Conservation (phyloP, 2,329 filamentous ascomycete species). For the Aspergillus awamori region DNA sequence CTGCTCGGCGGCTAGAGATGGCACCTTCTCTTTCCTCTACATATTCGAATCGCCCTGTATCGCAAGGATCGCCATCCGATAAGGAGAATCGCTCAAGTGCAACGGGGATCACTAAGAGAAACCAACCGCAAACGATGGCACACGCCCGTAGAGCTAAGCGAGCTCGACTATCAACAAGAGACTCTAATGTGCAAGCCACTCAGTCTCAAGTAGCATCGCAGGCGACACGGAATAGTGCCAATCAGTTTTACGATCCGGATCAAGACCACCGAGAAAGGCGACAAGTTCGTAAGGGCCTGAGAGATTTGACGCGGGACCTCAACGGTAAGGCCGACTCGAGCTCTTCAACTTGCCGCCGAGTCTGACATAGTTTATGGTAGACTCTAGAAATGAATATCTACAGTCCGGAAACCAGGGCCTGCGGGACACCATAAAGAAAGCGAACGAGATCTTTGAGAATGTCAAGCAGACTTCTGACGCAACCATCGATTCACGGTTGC, state of each 20-base stretch:
- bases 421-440: slow-evolving; percentile 65
- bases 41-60: slow-evolving; percentile 30
- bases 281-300: slow-evolving; percentile 67
- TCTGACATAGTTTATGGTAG: slow-evolving; percentile 39
- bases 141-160: slow-evolving; percentile 40
- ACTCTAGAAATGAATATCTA: slow-evolving; percentile 73
- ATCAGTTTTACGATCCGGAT: slow-evolving; percentile 74
- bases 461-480: slow-evolving; percentile 90
- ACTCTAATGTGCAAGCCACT: slow-evolving; percentile 28
- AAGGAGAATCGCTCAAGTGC: slow-evolving; percentile 50
- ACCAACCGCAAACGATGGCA: slow-evolving; percentile 42
- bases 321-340: slow-evolving; percentile 50
- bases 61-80: slow-evolving; percentile 48
- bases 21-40: slow-evolving; percentile 25
- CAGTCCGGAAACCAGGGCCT: slow-evolving; percentile 67
- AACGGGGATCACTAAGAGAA: slow-evolving; percentile 47
- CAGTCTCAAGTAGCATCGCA: slow-evolving; percentile 30
- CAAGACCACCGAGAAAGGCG: slow-evolving; percentile 76
- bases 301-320: slow-evolving; percentile 66
- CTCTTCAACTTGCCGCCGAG: background rate
- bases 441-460: slow-evolving; percentile 65
- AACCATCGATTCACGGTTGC: slow-evolving; percentile 81
- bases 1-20: slow-evolving; percentile 30
- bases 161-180: slow-evolving; percentile 45
- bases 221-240: slow-evolving; percentile 42